Conservation (phyloP, 1,284 basidiomycete species). For the Ceratobasidium theobromae region DNA sequence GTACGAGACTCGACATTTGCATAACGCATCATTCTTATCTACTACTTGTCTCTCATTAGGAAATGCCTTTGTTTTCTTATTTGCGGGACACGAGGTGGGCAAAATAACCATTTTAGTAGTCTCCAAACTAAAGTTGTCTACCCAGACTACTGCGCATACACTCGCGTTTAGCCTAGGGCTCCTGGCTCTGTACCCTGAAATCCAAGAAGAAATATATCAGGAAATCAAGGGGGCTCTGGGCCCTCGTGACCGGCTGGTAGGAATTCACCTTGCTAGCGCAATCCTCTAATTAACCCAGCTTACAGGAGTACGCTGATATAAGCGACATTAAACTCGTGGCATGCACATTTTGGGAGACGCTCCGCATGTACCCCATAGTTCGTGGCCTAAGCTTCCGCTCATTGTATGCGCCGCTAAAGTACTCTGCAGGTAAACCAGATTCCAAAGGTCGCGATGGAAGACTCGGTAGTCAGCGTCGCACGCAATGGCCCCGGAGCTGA, state of each 20-base stretch:
- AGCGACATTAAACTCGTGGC: constrained; percentile 19
- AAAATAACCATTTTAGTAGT: background rate
- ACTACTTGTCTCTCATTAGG: background rate
- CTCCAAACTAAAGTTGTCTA: background rate
- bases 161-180: constrained; percentile 23
- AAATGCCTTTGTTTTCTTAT: constrained; percentile 6
- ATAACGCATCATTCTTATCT: background rate
- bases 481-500: background rate
- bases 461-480: constrained; percentile 1
- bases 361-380: constrained; percentile 32
- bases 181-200: constrained; percentile 17
- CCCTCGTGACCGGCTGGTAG: constrained; percentile 15
- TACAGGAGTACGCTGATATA: constrained; percentile 33
- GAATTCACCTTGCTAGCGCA: background rate
- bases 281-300: background rate
- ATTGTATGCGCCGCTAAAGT: background rate
- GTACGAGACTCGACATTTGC: background rate
- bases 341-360: constrained; percentile 20
- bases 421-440: background rate
- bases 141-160: constrained; percentile 32
- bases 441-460: background rate
- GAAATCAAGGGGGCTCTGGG: constrained; percentile 22
- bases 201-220: constrained; percentile 28
- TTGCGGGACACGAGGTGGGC: constrained; percentile 20
- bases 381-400: background rate